Base-by-base conservation (phyloP, 1,284 basidiomycete genomes). In the Peniophora sp. region DNA sequence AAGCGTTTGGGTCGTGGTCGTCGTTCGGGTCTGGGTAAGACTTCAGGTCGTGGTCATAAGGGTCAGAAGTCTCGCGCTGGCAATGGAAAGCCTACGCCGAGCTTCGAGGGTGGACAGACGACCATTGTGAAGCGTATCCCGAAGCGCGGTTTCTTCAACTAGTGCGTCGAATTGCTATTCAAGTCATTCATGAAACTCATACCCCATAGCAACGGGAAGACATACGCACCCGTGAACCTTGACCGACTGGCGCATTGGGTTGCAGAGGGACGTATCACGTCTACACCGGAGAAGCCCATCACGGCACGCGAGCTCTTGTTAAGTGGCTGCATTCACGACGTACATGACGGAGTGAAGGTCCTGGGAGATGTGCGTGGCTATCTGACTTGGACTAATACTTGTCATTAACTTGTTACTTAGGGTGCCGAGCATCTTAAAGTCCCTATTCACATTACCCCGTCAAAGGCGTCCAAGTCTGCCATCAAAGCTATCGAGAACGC, bases 31-130 rank as follows among this genome's bases (percentile, higher is more conserved):
- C 81, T 90, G 58, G 96, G 96, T 60, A 88, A 92, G 52, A 97
- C 94, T 0, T 85, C 94, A 3, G 93, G 93, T 55, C 81, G 92
- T 51, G 96, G 96, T 71, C 83, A 92, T 69, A 99, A 99, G 64
- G 96, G 96, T 61, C 94, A 97, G 67, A 96, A 95, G 55, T 88
- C 95, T 43, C 83, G 96, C 52, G 82, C 90, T 19, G 95, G 96
- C 3, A 87, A 91, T 59, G 91, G 93, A n/a, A 90, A 83, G 61
- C 83, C 92, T 23, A 83, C 79, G 57, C 75, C 82, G 25, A 84
- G 86, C 5, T 99, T 98, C 59, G 95, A 97, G 67, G 96, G 96
- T 63, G 96, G 96, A 58, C 96, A 98, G 68, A 97, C 94, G 20
- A 91, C 96, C 6, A 81, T 99, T 52, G 86, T 85, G n/a, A 85